These are phyloP conservation scores for Wallemia ichthyophaga DNA, from an alignment of 1,284 basidiomycete species.

Conservation along the genomic window DNA sequence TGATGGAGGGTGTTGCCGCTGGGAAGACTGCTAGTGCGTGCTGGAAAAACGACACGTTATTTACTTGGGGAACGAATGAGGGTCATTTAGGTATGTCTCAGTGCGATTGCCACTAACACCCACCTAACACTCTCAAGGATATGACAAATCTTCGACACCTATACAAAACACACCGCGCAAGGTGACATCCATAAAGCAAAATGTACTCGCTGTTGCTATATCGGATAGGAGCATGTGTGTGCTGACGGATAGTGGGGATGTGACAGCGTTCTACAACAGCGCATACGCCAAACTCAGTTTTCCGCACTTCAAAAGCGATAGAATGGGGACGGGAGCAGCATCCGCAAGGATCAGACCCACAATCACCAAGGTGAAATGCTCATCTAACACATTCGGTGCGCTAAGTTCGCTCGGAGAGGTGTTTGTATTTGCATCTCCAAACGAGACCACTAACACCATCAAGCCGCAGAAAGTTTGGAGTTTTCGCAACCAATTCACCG, in stretches of 20 bases:
- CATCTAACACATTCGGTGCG: constrained; percentile 55
- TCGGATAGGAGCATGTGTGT: constrained; percentile 22
- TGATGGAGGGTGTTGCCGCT: constrained; percentile 53
- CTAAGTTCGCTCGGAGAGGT: constrained; percentile 68
- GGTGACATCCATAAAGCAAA: constrained; percentile 42
- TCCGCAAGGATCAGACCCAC: constrained; percentile 30
- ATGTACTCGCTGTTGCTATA: constrained; percentile 36
- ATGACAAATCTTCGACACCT: constrained; percentile 33
- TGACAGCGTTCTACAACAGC: not conserved
- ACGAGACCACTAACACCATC: constrained; percentile 19
- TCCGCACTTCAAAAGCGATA: constrained; percentile 14
- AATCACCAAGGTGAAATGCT: constrained; percentile 51
- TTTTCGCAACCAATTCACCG: constrained; percentile 52
- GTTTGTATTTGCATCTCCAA: constrained; percentile 42
- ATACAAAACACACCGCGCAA: constrained; percentile 52
- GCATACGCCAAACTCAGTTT: not conserved
- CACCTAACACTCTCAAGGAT: constrained; percentile 21
- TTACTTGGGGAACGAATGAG: constrained; percentile 81
- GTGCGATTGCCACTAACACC: constrained; percentile 1
- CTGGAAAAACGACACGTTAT: constrained; percentile 57
- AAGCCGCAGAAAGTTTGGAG: constrained; percentile 82
- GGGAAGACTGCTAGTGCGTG: constrained; percentile 64
- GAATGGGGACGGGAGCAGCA: constrained; percentile 6
- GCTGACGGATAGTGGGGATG: not conserved
- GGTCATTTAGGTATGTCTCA: constrained; percentile 51